These are phyloP conservation scores for Penstemon newberryi DNA, from an alignment of 257 asterid genomes.

Conservation along the genomic window DNA sequence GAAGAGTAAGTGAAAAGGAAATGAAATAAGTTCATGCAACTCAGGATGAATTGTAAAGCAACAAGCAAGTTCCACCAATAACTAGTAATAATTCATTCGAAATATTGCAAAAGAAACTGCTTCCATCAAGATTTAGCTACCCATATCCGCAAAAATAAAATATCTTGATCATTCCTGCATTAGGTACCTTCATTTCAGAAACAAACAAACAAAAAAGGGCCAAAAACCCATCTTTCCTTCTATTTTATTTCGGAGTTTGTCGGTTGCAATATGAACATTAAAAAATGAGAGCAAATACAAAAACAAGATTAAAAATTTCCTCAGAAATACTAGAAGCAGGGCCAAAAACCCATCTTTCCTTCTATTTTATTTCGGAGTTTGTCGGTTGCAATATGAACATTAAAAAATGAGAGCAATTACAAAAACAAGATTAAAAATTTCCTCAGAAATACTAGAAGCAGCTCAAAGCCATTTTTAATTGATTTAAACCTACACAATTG, in stretches of 20 bases:
- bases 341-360: neutral
- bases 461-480: neutral
- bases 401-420: neutral
- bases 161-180: constrained; percentile 4
- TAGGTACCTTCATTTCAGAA: constrained; percentile 9
- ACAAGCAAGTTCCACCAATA: neutral
- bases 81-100: neutral
- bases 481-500: neutral
- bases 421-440: constrained; percentile 8
- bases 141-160: neutral
- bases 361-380: neutral
- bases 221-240: neutral
- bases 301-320: constrained; percentile 7
- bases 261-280: neutral
- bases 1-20: neutral
- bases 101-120: constrained; percentile 7
- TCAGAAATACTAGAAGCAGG: neutral
- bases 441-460: neutral
- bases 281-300: constrained; percentile 2
- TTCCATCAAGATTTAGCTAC: constrained; percentile 6
- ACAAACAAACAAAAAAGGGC: neutral
- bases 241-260: neutral
- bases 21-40: neutral
- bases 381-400: neutral
- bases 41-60: neutral